Evolutionary conservation across 192 early-diverging fungal species (phyloP).

Genomic region (Polychytrium aggregatum): DNA sequence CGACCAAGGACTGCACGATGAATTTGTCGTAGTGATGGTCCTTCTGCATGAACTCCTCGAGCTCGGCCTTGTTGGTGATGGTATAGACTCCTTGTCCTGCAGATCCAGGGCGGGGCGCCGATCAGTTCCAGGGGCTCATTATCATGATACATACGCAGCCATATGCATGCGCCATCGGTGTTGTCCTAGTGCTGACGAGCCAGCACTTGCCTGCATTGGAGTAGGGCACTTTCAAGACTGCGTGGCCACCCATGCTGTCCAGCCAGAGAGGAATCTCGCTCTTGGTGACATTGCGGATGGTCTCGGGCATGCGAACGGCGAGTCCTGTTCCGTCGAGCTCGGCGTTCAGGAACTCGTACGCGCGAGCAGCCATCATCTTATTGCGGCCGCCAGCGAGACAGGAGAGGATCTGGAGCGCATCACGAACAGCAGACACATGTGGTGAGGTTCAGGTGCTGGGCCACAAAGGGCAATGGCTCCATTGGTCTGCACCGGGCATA

Average conservation of each 20-base stretch:
- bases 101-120: too few species aligned
- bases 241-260: conserved; percentile 76
- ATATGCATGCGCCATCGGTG: too few species aligned
- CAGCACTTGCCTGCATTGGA: conserved; percentile 57
- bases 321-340: conserved; percentile 63
- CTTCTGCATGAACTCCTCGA: conserved; percentile 58
- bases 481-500: too few species aligned
- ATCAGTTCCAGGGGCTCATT: neutral
- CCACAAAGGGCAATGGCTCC: too few species aligned
- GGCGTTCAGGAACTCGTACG: conserved; percentile 76
- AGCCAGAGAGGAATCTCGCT: conserved; percentile 74
- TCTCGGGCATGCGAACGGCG: conserved; percentile 64
- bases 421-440: neutral
- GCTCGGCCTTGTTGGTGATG: conserved; percentile 65
- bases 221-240: conserved; percentile 76
- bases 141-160: neutral
- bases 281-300: conserved; percentile 72
- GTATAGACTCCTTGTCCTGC: conserved; percentile 81
- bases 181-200: too few species aligned
- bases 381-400: conserved; percentile 81
- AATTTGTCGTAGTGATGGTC: conserved; percentile 85
- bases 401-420: conserved; percentile 45
- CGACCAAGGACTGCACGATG: conserved; percentile 80
- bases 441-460: neutral
- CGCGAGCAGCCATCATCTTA: conserved; percentile 81